Evolutionary conservation across 257 asterid species (phyloP).

Genomic region (Fraxinus anomala): DNA sequence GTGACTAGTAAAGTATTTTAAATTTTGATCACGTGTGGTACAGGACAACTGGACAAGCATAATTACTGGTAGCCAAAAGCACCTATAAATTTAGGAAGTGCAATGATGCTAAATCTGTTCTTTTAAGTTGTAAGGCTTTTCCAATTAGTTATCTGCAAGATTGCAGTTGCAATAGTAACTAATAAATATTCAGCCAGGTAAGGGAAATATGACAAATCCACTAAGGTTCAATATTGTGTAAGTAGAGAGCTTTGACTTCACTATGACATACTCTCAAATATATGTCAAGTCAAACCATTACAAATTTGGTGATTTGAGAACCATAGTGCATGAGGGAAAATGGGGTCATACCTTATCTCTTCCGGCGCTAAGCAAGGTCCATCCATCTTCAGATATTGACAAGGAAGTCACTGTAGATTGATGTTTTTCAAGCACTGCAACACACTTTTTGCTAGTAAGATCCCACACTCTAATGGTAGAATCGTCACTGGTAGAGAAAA

Average conservation of each 20-base stretch:
- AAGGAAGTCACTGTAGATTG: constrained; percentile 87
- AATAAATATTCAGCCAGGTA: neutral
- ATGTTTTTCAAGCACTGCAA: constrained; percentile 74
- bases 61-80: neutral
- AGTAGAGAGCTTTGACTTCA: neutral
- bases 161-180: neutral
- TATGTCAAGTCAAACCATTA: neutral
- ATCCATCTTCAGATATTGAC: constrained; percentile 85
- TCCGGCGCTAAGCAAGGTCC: constrained; percentile 88
- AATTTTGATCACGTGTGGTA: neutral
- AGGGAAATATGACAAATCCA: neutral
- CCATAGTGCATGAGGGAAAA: neutral
- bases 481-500: constrained; percentile 88
- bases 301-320: constrained; percentile 4
- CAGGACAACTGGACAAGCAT: neutral
- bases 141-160: neutral
- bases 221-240: neutral
- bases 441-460: constrained; percentile 74
- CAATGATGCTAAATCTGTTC: neutral
- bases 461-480: constrained; percentile 77
- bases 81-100: neutral
- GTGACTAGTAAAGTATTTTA: constrained; percentile 9
- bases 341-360: constrained; percentile 73
- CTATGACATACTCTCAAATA: neutral
- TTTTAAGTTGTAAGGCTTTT: neutral